Percentiles rank a stretch among this genome's conserved stretches.
Evolutionary conservation across 2,329 filamentous ascomycete species (phyloP).

Genomic region (Lachnellula arida): DNA sequence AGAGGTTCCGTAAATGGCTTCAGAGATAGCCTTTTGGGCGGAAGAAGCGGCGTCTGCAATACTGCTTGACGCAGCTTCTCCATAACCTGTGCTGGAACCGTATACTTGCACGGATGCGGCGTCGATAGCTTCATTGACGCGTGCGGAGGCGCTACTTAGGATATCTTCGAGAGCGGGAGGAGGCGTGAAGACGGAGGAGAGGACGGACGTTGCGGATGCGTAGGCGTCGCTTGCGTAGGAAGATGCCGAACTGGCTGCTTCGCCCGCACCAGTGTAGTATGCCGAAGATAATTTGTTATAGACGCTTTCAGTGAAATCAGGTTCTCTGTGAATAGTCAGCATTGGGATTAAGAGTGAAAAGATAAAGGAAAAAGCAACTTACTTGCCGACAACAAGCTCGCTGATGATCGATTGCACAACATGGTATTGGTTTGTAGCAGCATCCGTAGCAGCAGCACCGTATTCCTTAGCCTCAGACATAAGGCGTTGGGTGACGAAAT

Average conservation of each 20-base stretch:
- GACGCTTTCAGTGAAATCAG: constrained; percentile 76
- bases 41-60: constrained; percentile 50
- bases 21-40: constrained; percentile 50
- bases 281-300: constrained; percentile 66
- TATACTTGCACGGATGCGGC: constrained; percentile 55
- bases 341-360: not conserved
- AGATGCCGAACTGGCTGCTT: constrained; percentile 42
- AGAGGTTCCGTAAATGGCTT: constrained; percentile 52
- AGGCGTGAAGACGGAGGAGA: constrained; percentile 49
- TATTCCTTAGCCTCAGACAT: constrained; percentile 50
- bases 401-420: constrained; percentile 68
- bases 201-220: constrained; percentile 39
- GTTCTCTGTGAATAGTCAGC: constrained; percentile 42
- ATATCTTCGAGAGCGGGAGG: constrained; percentile 54
- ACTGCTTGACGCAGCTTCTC: constrained; percentile 47
- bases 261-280: constrained; percentile 59
- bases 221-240: constrained; percentile 47
- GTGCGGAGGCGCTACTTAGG: constrained; percentile 50
- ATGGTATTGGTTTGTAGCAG: constrained; percentile 60
- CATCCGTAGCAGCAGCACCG: constrained; percentile 57
- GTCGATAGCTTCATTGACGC: constrained; percentile 53
- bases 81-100: constrained; percentile 47
- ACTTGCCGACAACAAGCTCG: constrained; percentile 68
- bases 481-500: constrained; percentile 37
- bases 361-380: not conserved